Conservation (phyloP, 441 rosid genomes). For the Erysimum pusillum region DNA sequence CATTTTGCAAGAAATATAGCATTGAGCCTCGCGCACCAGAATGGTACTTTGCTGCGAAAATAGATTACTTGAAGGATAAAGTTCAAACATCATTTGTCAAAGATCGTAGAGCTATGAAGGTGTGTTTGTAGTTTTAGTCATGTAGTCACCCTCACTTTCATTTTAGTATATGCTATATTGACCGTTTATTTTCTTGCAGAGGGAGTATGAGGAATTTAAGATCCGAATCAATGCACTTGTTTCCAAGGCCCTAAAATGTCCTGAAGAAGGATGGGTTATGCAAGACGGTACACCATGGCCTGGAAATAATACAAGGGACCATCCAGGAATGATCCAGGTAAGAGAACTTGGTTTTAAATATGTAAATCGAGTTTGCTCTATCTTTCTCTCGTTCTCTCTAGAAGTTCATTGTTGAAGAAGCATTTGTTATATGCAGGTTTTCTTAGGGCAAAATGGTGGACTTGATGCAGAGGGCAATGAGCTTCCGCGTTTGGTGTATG, state of each 20-base stretch:
- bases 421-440: slow-evolving; percentile 67
- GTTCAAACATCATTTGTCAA: slow-evolving; percentile 97
- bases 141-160: slow-evolving; percentile 27
- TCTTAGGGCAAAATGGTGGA: slow-evolving; percentile 97
- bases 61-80: slow-evolving; percentile 97
- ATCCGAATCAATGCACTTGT: slow-evolving; percentile 91
- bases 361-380: background rate
- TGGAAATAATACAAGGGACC: slow-evolving; percentile 96
- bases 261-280: slow-evolving; percentile 99
- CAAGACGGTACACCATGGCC: slow-evolving; percentile 99
- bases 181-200: slow-evolving; percentile 57
- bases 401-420: slow-evolving; percentile 28
- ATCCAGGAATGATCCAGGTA: slow-evolving; percentile 99
- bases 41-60: slow-evolving; percentile 93
- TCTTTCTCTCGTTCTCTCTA: slow-evolving; percentile 3
- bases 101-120: slow-evolving; percentile 99
- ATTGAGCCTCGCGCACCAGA: slow-evolving; percentile 99
- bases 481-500: slow-evolving; percentile 94
- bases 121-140: slow-evolving; percentile 43
- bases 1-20: slow-evolving; percentile 86
- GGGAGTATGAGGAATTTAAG: slow-evolving; percentile 98
- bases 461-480: slow-evolving; percentile 97
- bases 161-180: slow-evolving; percentile 13
- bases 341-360: slow-evolving; percentile 21
- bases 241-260: slow-evolving; percentile 88